Percentiles rank a stretch among this genome's conserved stretches.
These are phyloP conservation scores for Tieghemiomyces parasiticus DNA, from an alignment of 192 early-diverging fungal species.

Conservation along the genomic window DNA sequence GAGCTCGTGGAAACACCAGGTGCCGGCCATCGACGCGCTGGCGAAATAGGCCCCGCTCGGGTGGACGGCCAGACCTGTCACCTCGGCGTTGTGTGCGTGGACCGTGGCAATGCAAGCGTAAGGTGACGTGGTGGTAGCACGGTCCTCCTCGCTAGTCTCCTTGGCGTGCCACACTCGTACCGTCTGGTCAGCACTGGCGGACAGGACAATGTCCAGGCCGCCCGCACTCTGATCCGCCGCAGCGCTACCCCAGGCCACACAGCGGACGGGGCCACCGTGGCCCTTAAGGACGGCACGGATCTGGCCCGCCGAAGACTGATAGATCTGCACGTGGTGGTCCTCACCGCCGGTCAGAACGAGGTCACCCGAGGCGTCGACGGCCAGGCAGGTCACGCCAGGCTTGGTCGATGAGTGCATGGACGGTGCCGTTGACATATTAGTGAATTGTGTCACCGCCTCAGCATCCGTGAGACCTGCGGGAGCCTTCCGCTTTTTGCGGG, in stretches of 20 bases:
- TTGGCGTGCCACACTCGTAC: slow-evolving; percentile 54
- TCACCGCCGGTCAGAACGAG: slow-evolving; percentile 64
- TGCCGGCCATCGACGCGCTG: slow-evolving; percentile 50
- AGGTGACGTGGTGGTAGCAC: no score
- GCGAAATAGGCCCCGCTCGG: slow-evolving; percentile 70
- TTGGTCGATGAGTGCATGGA: slow-evolving; percentile 58
- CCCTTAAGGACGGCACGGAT: slow-evolving; percentile 56
- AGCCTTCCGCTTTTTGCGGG: slow-evolving; percentile 71
- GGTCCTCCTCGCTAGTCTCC: slow-evolving; percentile 27
- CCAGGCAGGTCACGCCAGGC: slow-evolving; percentile 47
- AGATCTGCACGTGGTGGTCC: slow-evolving; percentile 64
- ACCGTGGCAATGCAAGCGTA: slow-evolving; percentile 24
- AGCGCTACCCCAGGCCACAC: slow-evolving; percentile 47
- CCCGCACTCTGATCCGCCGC: slow-evolving; percentile 23
- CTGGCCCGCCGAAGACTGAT: slow-evolving; percentile 44
- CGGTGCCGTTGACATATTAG: slow-evolving; percentile 27
- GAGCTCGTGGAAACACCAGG: slow-evolving; percentile 72
- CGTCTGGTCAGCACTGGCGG: slow-evolving; percentile 64
- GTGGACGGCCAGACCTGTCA: slow-evolving; percentile 61
- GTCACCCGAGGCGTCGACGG: slow-evolving; percentile 35
- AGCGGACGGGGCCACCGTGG: slow-evolving; percentile 68
- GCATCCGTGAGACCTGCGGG: slow-evolving; percentile 48
- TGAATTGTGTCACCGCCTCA: slow-evolving; percentile 50
- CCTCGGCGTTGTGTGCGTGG: slow-evolving; percentile 51
- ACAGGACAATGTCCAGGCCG: slow-evolving; percentile 49